phyloP scores from a whole-genome alignment of 140 eudicot species.

The Stevia rebaudiana region DNA sequence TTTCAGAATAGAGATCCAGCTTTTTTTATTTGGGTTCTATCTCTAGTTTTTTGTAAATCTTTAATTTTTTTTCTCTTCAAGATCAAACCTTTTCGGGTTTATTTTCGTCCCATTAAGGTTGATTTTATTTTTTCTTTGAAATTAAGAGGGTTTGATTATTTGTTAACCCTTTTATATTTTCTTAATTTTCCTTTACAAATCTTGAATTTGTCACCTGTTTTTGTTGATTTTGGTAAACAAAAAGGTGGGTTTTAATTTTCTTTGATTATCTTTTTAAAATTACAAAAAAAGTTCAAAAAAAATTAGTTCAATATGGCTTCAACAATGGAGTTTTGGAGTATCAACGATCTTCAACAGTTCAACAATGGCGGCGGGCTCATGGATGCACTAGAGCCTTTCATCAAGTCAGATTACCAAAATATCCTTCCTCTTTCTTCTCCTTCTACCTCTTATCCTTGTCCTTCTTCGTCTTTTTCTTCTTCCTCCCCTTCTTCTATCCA shows the following conservation, averaged over 20 bases:
- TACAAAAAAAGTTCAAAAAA: background rate
- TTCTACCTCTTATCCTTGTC: slow-evolving; percentile 17
- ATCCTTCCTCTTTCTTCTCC: slow-evolving; percentile 20
- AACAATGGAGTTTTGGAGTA: too few species aligned
- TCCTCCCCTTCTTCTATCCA: slow-evolving; percentile 22
- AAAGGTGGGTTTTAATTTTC: slow-evolving; percentile 9
- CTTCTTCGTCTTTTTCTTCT: slow-evolving; percentile 21
- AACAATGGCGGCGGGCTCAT: too few species aligned
- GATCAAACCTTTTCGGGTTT: slow-evolving; percentile 25
- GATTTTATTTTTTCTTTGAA: slow-evolving; percentile 6
- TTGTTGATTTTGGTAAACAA: slow-evolving; percentile 14
- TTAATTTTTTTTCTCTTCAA: too few species aligned
- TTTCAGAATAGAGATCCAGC: slow-evolving; percentile 43
- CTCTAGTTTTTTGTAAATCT: too few species aligned
- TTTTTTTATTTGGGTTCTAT: slow-evolving; percentile 26
- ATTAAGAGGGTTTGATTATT: slow-evolving; percentile 28
- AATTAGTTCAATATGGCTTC: too few species aligned
- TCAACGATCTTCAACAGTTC: too few species aligned
- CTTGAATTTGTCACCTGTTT: slow-evolving; percentile 19
- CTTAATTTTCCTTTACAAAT: background rate
- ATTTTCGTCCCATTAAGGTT: slow-evolving; percentile 33
- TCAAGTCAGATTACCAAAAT: slow-evolving; percentile 1
- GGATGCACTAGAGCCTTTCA: too few species aligned
- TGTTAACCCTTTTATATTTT: slow-evolving; percentile 10
- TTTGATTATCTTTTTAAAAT: background rate